phyloP scores from a whole-genome alignment of 176 grass and related monocot genomes.

The Miscanthus lutarioriparius region DNA sequence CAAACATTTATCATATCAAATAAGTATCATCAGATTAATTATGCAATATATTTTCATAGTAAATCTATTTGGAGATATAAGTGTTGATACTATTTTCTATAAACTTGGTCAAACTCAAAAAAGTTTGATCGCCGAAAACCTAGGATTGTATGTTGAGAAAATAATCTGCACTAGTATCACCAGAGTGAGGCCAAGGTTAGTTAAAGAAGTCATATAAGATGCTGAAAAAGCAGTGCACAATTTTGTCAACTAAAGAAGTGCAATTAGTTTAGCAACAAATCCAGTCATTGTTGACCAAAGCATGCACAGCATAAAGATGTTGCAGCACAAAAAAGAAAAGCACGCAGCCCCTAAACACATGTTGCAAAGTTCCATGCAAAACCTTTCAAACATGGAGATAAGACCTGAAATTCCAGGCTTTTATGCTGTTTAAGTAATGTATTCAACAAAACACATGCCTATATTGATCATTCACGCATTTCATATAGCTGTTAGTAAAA shows the following conservation, averaged over 20 bases:
- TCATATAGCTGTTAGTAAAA: background rate
- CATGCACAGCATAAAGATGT: background rate
- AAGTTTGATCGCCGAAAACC: background rate
- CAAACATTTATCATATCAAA: background rate
- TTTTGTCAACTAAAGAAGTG: background rate
- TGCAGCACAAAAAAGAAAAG: background rate
- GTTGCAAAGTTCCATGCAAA: background rate
- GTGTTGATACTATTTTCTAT: background rate
- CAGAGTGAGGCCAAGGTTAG: background rate
- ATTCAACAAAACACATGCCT: background rate
- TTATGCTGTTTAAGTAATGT: background rate
- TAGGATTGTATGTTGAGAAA: background rate
- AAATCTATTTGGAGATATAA: too few species aligned
- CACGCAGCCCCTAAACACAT: background rate
- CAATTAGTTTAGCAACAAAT: background rate
- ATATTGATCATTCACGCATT: background rate
- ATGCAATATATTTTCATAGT: too few species aligned
- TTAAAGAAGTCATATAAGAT: background rate
- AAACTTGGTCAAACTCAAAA: background rate
- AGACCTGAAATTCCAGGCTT: background rate
- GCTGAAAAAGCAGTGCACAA: background rate
- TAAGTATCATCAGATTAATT: background rate
- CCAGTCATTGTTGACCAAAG: background rate
- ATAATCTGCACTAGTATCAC: too few species aligned
- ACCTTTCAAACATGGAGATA: background rate